These are phyloP conservation scores for Fusarium sp. DNA, from an alignment of 2,329 filamentous ascomycete species.

Conservation along the genomic window DNA sequence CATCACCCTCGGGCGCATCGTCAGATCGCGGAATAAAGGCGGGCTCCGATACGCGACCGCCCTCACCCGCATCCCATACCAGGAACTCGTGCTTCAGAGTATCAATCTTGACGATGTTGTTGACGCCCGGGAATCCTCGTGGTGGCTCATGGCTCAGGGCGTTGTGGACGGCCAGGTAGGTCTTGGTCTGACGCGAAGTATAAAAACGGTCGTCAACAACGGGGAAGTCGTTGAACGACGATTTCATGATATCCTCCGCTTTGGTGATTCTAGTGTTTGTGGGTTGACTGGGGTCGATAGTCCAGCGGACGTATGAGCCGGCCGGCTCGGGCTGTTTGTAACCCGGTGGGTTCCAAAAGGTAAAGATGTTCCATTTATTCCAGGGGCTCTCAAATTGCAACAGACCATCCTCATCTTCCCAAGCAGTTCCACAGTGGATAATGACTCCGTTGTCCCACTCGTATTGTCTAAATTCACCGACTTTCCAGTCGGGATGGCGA, in stretches of 20 bases:
- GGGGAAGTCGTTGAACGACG: background rate
- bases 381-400: background rate
- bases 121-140: background rate
- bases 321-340: background rate
- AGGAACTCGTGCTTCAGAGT: background rate
- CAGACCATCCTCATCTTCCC: background rate
- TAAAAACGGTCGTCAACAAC: background rate
- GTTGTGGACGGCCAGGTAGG: background rate
- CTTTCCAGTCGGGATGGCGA: background rate
- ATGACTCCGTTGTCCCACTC: constrained; percentile 1
- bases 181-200: background rate
- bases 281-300: background rate
- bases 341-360: background rate
- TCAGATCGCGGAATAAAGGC: background rate
- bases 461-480: background rate
- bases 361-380: background rate
- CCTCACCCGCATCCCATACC: background rate
- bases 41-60: background rate
- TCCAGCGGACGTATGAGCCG: background rate
- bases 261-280: background rate
- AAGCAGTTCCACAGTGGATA: background rate
- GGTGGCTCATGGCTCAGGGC: background rate
- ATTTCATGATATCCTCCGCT: background rate
- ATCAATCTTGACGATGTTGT: background rate
- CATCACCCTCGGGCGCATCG: background rate